Conservation (phyloP, 2,329 filamentous ascomycete genomes). For the Pezicula radicicola region DNA sequence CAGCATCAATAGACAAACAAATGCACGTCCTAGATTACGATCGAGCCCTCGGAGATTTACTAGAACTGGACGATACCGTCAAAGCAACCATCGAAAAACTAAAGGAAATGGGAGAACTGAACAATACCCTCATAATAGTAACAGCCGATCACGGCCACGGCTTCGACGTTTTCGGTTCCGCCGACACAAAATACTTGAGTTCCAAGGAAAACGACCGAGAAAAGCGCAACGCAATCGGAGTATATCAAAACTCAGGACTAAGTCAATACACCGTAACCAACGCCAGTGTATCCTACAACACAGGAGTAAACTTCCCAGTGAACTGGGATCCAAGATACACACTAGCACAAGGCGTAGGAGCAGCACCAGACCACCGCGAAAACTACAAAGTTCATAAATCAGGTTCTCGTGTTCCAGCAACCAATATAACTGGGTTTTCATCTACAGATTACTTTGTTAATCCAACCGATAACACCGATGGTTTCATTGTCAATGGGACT, state of each 20-base stretch:
- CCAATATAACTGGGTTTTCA: slow-evolving; percentile 46
- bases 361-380: slow-evolving; percentile 73
- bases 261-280: slow-evolving; percentile 68
- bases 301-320: slow-evolving; percentile 72
- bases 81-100: slow-evolving; percentile 72
- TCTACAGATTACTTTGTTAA: slow-evolving; percentile 63
- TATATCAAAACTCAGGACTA: slow-evolving; percentile 69
- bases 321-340: slow-evolving; percentile 87
- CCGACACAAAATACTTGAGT: slow-evolving; percentile 75
- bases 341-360: slow-evolving; percentile 68
- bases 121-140: slow-evolving; percentile 76
- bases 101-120: slow-evolving; percentile 59
- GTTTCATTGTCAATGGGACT: slow-evolving; percentile 75
- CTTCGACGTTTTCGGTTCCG: slow-evolving; percentile 80
- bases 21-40: slow-evolving; percentile 87
- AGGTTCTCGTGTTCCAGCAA: slow-evolving; percentile 60
- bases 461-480: slow-evolving; percentile 60
- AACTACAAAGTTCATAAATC: slow-evolving; percentile 69
- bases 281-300: slow-evolving; percentile 62
- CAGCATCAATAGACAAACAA: slow-evolving; percentile 83
- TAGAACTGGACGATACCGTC: slow-evolving; percentile 83
- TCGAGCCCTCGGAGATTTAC: slow-evolving; percentile 77
- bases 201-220: slow-evolving; percentile 62
- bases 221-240: slow-evolving; percentile 73
- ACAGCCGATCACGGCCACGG: slow-evolving; percentile 89